Base-by-base conservation (phyloP, 768 basidiomycete genomes). In the Royoungia palumana region DNA sequence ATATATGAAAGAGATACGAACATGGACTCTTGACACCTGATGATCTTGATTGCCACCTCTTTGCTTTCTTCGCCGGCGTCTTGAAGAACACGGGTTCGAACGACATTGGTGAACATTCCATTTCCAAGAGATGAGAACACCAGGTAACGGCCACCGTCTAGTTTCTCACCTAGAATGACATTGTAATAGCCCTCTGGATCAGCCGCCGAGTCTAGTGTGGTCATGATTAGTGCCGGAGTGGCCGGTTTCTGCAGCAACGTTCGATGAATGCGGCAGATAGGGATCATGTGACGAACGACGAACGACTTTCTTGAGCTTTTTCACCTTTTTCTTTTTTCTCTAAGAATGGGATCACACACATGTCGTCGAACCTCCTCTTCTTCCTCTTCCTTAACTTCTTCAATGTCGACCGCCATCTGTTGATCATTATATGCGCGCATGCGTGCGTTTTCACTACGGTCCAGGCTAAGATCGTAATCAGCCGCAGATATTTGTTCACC, bases 51-150 rank as follows among this genome's bases (percentile, higher is more conserved):
- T 1, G 96, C 96, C 10, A 98, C 94, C 66, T 99, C 95, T 59
- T 74, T 73, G 35, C 82, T 78, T 16, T 52, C 54, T 43, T 79
- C 75, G 47, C 75, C 72, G 10, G 75, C 56, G 28, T 88, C 87
- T 69, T 85, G 72, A 37, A 94, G 72, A 10, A 93, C 78, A 27
- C 91, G 82, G 9, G 94, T 94, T 39, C 89, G 81, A 22, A 97
- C 93, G 42, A 99, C 96, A 47, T 90, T 92, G 41, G 94, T 92
- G 66, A 98, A 99, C 95, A 99, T 99, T 41, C 96, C 96, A 65
- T 95, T 94, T 16, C 96, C 96, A n/a, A 98, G 75, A 41, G 82
- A 89, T 40, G 91, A 92, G 57, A 89, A 94, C 10, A 99, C 92
- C 65, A 96, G 92, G 64, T 98, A 99, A 35, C 88, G 81, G 6